Base-by-base conservation (phyloP, 2,329 filamentous ascomycete species). In the Aspergillus tamarii region DNA sequence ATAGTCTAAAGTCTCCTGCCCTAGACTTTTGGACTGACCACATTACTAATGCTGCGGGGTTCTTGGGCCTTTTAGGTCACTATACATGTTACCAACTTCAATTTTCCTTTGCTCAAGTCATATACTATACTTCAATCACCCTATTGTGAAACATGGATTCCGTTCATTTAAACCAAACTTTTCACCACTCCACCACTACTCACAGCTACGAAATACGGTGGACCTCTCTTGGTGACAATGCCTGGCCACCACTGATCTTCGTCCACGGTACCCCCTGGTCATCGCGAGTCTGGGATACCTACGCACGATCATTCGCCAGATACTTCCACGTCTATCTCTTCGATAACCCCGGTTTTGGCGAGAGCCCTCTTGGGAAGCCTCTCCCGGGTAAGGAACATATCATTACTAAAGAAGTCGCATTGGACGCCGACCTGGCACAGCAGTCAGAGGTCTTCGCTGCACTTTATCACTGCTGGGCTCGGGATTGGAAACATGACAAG, bases 201-300 rank as follows among this genome's bases (percentile, higher is more conserved):
- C 72, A 76, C 26, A 64, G 59, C 14, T 77, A 72, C 30, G 7
- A 56, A 5, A 72, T 78, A 34, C 72, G 66, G 63, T 80, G 75
- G 74, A 74, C 67, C 1, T 74, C 74, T 0, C 50, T 83, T 0
- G 80, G 80, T 9, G 39, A 71, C 4, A n/a, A 65, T 4, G 39
- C 52, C 1, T 61, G 57, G 0, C 77, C 74, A 21, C 78, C 80
- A 0, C 61, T 82, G 0, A 67, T 84, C 14, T 82, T 84, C 43
- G 69, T 84, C 10, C 82, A 84, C 62, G 82, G 82, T 59, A 84
- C 82, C 0, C 82, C 82, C 0, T 84, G 81, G 81, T 82, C 81
- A 2, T 82, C 79, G 1, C 67, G 62, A 0, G 73, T 83, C 10
- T 84, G 80, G 78, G 54, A 63, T 0, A 70, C 73, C 1, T 74